phyloP scores from a whole-genome alignment of 2,329 filamentous ascomycete species.

The Fusarium pilosicola region DNA sequence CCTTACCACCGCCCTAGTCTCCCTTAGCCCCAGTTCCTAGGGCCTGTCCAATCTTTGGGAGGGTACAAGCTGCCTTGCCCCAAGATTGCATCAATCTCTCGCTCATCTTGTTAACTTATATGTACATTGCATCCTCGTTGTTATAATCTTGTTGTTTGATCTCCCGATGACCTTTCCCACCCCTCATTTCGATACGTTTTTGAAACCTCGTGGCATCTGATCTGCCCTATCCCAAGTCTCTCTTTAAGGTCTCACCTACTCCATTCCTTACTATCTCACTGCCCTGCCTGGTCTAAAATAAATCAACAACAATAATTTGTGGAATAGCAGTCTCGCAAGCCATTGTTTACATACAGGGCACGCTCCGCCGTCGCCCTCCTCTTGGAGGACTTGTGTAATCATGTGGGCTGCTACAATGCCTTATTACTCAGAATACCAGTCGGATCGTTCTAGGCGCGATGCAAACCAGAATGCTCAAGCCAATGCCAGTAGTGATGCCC shows the following conservation, averaged over 20 bases:
- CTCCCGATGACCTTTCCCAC: constrained; percentile 23
- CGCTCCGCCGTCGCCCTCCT: constrained; percentile 45
- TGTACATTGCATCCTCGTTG: constrained; percentile 40
- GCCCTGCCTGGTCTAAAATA: not conserved
- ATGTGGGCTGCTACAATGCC: constrained; percentile 44
- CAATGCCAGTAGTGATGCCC: constrained; percentile 12
- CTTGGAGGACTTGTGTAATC: constrained; percentile 33
- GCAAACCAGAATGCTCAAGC: constrained; percentile 26
- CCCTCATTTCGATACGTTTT: constrained; percentile 29
- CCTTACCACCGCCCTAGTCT: constrained; percentile 44
- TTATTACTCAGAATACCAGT: constrained; percentile 42
- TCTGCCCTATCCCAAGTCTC: constrained; percentile 16
- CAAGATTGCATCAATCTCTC: constrained; percentile 48
- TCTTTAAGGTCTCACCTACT: constrained; percentile 9
- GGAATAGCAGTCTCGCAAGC: constrained; percentile 29
- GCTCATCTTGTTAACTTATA: constrained; percentile 37
- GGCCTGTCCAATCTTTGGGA: constrained; percentile 43
- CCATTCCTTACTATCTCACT: constrained; percentile 11
- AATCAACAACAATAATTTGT: constrained; percentile 28
- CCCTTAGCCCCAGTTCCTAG: constrained; percentile 41
- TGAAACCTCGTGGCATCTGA: constrained; percentile 22
- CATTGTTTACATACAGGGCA: constrained; percentile 43
- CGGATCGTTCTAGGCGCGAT: constrained; percentile 36
- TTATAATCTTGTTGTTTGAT: constrained; percentile 19
- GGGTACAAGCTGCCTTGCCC: constrained; percentile 42